These are phyloP conservation scores for Salix dunnii DNA, from an alignment of 345 rosid genomes.

Conservation along the genomic window DNA sequence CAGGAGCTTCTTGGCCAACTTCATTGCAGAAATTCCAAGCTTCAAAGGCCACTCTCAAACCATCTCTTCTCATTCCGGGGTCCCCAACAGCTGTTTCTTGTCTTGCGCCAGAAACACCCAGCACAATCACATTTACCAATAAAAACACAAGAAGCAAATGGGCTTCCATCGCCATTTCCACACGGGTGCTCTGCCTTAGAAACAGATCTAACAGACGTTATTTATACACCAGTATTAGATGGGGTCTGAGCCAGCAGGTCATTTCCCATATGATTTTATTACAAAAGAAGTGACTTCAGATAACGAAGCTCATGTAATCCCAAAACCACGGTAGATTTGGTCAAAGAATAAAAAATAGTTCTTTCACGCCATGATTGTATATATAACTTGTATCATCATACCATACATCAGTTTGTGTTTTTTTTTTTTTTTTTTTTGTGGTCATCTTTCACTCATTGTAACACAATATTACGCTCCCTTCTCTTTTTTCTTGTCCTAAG, in stretches of 20 bases:
- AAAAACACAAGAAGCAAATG: conserved; percentile 10
- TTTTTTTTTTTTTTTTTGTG: no score
- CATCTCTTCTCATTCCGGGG: conserved; percentile 33
- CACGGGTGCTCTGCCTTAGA: background rate
- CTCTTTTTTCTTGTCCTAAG: no score
- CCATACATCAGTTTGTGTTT: no score
- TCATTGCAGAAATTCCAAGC: conserved; percentile 39
- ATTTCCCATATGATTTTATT: background rate
- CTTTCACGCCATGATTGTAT: no score
- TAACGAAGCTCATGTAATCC: no score
- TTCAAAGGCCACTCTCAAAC: conserved; percentile 34
- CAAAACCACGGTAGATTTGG: no score
- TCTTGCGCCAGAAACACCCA: conserved; percentile 10
- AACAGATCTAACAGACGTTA: conserved; percentile 3
- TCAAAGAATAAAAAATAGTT: no score
- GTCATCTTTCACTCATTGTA: no score
- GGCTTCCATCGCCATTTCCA: conserved; percentile 21
- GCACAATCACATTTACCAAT: conserved; percentile 27
- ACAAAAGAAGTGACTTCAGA: no score
- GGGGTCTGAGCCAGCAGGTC: background rate
- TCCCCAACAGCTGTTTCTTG: conserved; percentile 43
- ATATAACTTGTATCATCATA: no score
- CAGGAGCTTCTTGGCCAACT: conserved; percentile 27
- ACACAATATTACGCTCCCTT: no score
- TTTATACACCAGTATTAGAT: background rate